Conservation (phyloP, 768 basidiomycete genomes). For the Mycena kentingensis region DNA sequence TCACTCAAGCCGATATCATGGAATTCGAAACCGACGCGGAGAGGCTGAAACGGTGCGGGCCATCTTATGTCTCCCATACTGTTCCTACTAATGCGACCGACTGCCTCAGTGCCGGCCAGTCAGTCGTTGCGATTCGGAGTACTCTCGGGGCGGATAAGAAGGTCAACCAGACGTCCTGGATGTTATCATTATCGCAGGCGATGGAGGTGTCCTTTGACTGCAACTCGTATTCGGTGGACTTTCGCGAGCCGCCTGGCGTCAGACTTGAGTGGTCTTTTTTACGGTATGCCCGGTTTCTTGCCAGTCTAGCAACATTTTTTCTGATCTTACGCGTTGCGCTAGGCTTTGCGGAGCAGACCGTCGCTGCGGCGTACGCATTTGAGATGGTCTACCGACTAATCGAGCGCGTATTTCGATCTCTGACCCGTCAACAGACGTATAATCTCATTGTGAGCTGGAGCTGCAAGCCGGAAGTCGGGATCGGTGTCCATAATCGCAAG, state of each 20-base stretch:
- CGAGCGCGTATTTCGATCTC: constrained; percentile 10
- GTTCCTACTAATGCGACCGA: no score
- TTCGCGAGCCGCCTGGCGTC: background rate
- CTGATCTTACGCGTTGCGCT: no score
- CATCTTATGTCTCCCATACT: no score
- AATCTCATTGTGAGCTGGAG: constrained; percentile 31
- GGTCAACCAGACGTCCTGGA: constrained; percentile 20
- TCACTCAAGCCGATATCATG: constrained; percentile 32
- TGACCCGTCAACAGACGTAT: constrained; percentile 16
- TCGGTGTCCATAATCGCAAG: constrained; percentile 27
- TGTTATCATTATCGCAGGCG: constrained; percentile 14
- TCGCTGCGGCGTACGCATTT: constrained; percentile 29
- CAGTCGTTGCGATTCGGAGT: constrained; percentile 25
- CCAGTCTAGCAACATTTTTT: no score
- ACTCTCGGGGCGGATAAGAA: background rate
- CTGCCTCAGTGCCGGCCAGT: constrained; percentile 24
- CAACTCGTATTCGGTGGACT: no score
- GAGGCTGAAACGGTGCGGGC: constrained; percentile 30
- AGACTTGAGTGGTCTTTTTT: constrained; percentile 27
- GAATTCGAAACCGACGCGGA: constrained; percentile 27
- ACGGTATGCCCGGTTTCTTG: no score
- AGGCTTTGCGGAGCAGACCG: constrained; percentile 30
- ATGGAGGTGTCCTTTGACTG: constrained; percentile 30
- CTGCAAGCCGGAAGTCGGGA: constrained; percentile 17
- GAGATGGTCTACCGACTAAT: constrained; percentile 11